A percentile compares a stretch with the other conserved stretches of the same genome.
These are phyloP conservation scores for Pseudopithomyces chartarum DNA, from an alignment of 2,329 filamentous ascomycete genomes.

Conservation along the genomic window DNA sequence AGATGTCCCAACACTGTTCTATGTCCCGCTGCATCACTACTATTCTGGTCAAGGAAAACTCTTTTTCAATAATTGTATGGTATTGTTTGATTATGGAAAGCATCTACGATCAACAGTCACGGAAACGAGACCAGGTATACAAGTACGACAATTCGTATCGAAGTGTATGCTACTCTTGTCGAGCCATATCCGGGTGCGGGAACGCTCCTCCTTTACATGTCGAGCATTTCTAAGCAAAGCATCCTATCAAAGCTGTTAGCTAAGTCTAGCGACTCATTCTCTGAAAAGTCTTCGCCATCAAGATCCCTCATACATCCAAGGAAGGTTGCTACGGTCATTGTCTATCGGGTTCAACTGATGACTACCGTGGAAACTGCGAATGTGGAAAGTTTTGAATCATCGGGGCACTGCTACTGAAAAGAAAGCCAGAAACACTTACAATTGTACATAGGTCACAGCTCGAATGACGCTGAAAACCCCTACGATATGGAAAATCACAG, in stretches of 20 bases:
- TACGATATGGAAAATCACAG: not conserved
- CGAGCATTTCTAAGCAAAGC: not conserved
- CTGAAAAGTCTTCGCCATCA: not conserved
- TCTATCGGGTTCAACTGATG: constrained; percentile 19
- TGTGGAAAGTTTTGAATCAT: constrained; percentile 29
- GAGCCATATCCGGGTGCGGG: not conserved
- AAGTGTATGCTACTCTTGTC: no score
- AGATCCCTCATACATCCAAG: constrained; percentile 31
- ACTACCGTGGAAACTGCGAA: constrained; percentile 35
- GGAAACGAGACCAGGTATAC: no score
- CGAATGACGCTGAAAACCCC: not conserved
- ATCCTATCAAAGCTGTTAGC: not conserved
- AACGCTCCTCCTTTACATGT: not conserved
- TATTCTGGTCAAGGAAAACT: no score
- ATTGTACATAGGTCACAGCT: not conserved
- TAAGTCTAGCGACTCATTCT: not conserved
- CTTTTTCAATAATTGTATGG: no score
- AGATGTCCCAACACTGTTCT: no score
- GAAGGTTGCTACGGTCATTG: constrained; percentile 28
- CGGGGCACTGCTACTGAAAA: not conserved
- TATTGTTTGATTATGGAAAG: no score
- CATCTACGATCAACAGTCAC: no score
- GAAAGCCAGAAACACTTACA: constrained; percentile 1
- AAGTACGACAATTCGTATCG: no score
- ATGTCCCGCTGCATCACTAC: no score